Base-by-base conservation (phyloP, 345 rosid species). In the Pugionium dolabratum region DNA sequence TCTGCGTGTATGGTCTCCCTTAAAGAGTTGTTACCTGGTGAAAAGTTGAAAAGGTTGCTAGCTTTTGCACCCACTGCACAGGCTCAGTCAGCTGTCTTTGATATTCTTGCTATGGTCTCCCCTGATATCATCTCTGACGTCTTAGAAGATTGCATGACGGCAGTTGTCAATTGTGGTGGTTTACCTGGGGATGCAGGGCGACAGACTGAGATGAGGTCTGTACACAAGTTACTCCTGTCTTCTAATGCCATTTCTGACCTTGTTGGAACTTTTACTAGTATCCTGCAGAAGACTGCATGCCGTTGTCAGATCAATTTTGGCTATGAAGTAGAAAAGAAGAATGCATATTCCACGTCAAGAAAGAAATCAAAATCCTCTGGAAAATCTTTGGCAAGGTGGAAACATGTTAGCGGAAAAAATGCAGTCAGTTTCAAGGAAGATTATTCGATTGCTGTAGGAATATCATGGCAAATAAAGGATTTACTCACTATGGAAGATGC, bases 381-480 rank as follows among this genome's bases (percentile, higher is more conserved):
- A 46, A 83, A 80, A 76, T 48, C 44, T 63, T 78, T 81, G 26
- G 82, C 74, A 33, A 88, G 81, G 74, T 82, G 93, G 90, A 85
- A 78, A 73, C 82, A 80, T 71, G 74, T 62, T 39, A 70, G 82
- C 26, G 78, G 81, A 43, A 85, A 78, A 79, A 79, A 43, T 61
- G 72, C 80, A 29, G 66, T 81, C 35, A 81, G 70, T 80, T 83
- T 90, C 52, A 76, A 83, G 73, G 82, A 84, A 44, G 95, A 85
- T 78, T 94, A 86, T 75, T 74, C 52, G 51, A 71, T 78, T 71
- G 80, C 92, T 73, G 81, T 83, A 48, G 99, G 96, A 69, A 76
- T 88, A 79, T 84, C 97, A 35, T 94, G 97, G 96, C 97, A 94
- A 61, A 75, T 94, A 76, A 88, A 84, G 76, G 92, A 86, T 59